phyloP scores from a whole-genome alignment of 768 basidiomycete genomes.

The Termitomyces sp. region DNA sequence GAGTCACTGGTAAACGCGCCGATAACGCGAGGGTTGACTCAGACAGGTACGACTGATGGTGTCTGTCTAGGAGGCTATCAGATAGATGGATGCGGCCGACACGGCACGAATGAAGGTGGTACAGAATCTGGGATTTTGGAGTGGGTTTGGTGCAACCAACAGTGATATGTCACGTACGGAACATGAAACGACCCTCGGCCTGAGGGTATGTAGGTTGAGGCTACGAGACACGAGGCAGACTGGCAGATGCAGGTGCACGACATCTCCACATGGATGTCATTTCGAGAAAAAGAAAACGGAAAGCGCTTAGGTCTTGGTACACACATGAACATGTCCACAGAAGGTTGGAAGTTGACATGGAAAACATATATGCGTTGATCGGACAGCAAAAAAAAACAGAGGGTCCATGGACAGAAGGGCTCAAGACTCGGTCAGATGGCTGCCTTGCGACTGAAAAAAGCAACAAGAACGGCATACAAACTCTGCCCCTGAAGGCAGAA shows the following conservation, averaged over 20 bases:
- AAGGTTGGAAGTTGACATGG: background rate
- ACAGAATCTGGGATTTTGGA: conserved; percentile 6
- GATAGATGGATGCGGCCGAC: background rate
- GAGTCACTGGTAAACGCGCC: background rate
- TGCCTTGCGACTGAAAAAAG: background rate
- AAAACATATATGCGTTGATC: conserved; percentile 6
- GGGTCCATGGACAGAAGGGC: background rate
- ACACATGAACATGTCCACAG: conserved; percentile 11
- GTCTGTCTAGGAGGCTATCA: background rate
- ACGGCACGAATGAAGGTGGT: background rate
- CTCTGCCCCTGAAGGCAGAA: background rate
- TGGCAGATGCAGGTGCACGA: background rate
- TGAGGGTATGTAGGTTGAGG: background rate
- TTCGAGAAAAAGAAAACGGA: background rate
- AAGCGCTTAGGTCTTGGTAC: background rate
- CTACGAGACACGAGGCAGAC: background rate
- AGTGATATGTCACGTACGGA: conserved; percentile 8
- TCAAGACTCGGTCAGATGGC: background rate
- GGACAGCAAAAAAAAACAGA: background rate
- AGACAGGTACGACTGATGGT: background rate
- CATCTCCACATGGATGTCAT: background rate
- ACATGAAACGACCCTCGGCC: background rate
- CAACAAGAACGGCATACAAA: background rate
- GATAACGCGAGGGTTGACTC: background rate
- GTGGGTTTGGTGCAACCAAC: conserved; percentile 2